Evolutionary conservation across 208 protist species (phyloP).

Genomic region (Acanthamoeba triangularis): DNA sequence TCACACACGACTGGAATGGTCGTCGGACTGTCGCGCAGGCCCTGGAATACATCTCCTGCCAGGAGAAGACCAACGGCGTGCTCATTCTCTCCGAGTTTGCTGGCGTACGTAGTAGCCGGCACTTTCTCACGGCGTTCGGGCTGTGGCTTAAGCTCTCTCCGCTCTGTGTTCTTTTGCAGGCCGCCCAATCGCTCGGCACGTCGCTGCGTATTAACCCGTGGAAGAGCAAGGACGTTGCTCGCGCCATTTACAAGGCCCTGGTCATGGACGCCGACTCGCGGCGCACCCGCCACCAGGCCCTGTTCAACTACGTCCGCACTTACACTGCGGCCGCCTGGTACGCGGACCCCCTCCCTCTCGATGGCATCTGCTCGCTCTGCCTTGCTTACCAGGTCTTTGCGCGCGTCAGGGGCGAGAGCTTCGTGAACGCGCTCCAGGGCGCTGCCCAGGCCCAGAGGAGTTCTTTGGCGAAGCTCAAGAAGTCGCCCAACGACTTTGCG

Average conservation of each 20-base stretch:
- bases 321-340: conserved; percentile 80
- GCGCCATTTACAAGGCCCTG: conserved; percentile 79
- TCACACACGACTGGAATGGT: too few relatives aligned
- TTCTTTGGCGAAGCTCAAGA: background rate
- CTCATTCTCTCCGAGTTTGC: conserved; percentile 91
- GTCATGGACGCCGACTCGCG: conserved; percentile 72
- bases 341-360: conserved; percentile 16
- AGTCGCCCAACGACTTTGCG: conserved; percentile 15
- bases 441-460: background rate
- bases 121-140: background rate
- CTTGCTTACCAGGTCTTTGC: background rate
- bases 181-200: conserved; percentile 79
- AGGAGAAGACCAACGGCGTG: conserved; percentile 84
- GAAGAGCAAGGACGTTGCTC: conserved; percentile 82
- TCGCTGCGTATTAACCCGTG: conserved; percentile 84
- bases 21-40: background rate
- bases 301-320: conserved; percentile 78
- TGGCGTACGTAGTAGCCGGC: conserved; percentile 74
- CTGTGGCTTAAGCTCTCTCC: background rate
- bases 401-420: conserved; percentile 64
- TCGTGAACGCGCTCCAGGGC: conserved; percentile 35
- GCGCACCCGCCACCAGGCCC: conserved; percentile 72
- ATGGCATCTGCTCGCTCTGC: too few relatives aligned
- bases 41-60: conserved; percentile 89
- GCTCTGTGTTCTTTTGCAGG: background rate